Base-by-base conservation (phyloP, 768 basidiomycete genomes). In the Termitomyces sp. region DNA sequence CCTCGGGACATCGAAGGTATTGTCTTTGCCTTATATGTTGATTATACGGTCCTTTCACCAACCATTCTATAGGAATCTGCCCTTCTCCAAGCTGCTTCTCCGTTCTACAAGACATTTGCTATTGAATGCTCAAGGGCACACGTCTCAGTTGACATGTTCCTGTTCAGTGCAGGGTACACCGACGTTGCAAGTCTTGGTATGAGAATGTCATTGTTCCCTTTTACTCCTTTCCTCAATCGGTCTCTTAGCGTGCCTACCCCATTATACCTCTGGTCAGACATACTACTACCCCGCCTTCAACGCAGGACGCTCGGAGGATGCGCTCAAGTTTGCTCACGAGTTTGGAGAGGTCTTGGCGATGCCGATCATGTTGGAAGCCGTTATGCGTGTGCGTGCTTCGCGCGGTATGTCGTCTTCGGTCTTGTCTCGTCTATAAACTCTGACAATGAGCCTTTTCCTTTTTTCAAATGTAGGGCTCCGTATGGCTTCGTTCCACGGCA, bases 281-380 rank as follows among this genome's bases (percentile, higher is more conserved):
- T 98, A 94, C 79, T 96, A 96, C 72, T 99, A 98, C 73, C 97
- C 96, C 44, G 94, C 94, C 4, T 99, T 99, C 82, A 98, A 96
- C 69, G 97, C 97, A 12, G 85, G 86, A 2, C 85, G 94, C 46
- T 84, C 93, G 3, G 97, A 99, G 73, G 97, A 99, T 70, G 97
- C 97, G 3, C 82, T 97, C 76, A 98, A 98, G 76, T 98, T 99
- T 69, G 96, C 96, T 1, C 95, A 96, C 65, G 97, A 98, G 71
- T 96, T 98, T 68, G 94, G 95, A 22, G 88, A 92, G 68, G 91
- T 97, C 4, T 73, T 99, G 58, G 91, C 95, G 11, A 92, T 89
- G 81, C 93, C 95, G 5, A 92, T 98, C 68, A 96, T 94, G 83
- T 78, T 98, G 65, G 97, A 99, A 74, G 95, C 94, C 22, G 93